These are phyloP conservation scores for Sugiyamaella grinbergsii DNA, from an alignment of 1,139 yeast species.

Conservation along the genomic window DNA sequence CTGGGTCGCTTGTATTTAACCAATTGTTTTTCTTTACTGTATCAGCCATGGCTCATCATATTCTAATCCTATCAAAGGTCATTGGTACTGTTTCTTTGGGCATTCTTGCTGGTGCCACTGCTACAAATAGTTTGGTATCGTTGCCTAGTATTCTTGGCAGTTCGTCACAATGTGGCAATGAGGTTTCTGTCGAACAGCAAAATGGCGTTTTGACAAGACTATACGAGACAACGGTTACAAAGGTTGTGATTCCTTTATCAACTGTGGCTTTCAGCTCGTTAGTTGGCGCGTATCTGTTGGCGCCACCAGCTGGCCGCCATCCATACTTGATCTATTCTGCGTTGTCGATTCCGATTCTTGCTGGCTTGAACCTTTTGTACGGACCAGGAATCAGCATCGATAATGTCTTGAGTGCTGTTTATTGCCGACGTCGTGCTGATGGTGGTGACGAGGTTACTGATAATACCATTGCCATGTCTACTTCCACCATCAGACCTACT, in stretches of 20 bases:
- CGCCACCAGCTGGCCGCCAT: slow-evolving; percentile 34
- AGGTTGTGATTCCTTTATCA: slow-evolving; percentile 26
- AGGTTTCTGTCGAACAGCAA: background rate
- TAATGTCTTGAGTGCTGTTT: background rate
- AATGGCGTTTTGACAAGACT: background rate
- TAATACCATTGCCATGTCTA: slow-evolving; percentile 1
- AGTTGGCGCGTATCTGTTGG: slow-evolving; percentile 29
- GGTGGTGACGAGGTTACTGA: background rate
- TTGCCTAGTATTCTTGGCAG: slow-evolving; percentile 26
- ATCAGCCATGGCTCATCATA: slow-evolving; percentile 28
- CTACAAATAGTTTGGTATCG: slow-evolving; percentile 32
- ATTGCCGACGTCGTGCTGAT: too few relatives aligned
- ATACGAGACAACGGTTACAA: slow-evolving; percentile 15
- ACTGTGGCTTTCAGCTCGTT: slow-evolving; percentile 30
- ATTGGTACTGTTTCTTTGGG: slow-evolving; percentile 39
- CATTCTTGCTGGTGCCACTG: slow-evolving; percentile 35
- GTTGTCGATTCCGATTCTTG: slow-evolving; percentile 30
- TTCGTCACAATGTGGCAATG: background rate
- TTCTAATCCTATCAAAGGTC: slow-evolving; percentile 35
- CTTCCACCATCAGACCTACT: too few relatives aligned
- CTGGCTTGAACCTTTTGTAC: slow-evolving; percentile 19
- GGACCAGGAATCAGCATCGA: slow-evolving; percentile 9
- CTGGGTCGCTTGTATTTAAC: too few relatives aligned
- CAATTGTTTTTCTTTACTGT: too few relatives aligned
- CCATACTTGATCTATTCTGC: slow-evolving; percentile 38